Base-by-base conservation (phyloP, 2,329 filamentous ascomycete species). In the Xylaria sp. region DNA sequence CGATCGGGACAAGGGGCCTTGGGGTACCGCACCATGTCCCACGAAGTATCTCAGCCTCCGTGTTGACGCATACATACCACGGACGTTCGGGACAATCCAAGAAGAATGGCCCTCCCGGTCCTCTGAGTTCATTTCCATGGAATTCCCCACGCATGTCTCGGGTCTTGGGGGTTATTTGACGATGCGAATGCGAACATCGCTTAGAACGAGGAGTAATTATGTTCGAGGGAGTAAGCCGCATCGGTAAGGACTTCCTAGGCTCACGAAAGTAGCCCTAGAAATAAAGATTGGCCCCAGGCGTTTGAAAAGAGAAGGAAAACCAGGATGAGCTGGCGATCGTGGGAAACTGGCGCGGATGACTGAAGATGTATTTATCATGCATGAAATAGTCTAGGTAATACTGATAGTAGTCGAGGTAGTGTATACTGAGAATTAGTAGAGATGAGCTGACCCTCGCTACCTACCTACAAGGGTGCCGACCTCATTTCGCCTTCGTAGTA, bases 1-100 rank as follows among this genome's bases (percentile, higher is more conserved):
- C 71, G 72, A 75, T 75, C 65, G 70, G 63, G 64, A 70, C 64
- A 61, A 62, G 67, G 67, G 70, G 31, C 46, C 62, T 66, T 62
- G 63, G 58, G 64, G 59, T 49, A 72, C 57, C 31, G 57, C 58
- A 67, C 62, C 56, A 67, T 63, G 49, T 67, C 66, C 58, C 62
- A 62, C 48, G 58, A 48, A 63, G 48, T 59, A 62, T 59, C 68
- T 70, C 67, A 70, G 64, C 70, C 70, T 57, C 67, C 59, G 31
- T 28, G 64, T 65, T 58, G 62, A 68, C 64, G 68, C 55, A 66
- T 48, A 57, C 39, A 18, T n/a, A 54, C 54, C 23, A 56, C 41
- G 59, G 58, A 49, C 59, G 43, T 55, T 64, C 49, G 62, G 62
- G 52, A 56, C 48, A 43, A 55, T 4, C 28, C 51, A 49, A 20